Conservation (phyloP, 2,329 filamentous ascomycete species). For the Neurospora crassa region DNA sequence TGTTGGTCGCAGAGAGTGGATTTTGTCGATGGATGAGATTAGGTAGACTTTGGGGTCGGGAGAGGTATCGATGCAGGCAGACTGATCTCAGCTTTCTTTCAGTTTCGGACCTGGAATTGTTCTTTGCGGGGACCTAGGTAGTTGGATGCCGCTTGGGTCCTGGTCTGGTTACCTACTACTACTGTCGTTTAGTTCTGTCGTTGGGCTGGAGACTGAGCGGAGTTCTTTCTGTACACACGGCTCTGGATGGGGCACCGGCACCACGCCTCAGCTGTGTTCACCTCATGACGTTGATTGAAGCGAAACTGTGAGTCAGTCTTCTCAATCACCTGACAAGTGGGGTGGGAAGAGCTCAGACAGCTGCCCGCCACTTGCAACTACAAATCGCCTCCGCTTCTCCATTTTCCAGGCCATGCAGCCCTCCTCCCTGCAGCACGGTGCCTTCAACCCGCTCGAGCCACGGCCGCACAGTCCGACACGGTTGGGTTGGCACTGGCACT, state of each 20-base stretch:
- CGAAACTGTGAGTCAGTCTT: slow-evolving; percentile 16
- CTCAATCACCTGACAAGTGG: slow-evolving; percentile 18
- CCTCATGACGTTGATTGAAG: slow-evolving; percentile 14
- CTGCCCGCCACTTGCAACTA: slow-evolving; percentile 3
- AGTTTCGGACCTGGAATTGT: not conserved
- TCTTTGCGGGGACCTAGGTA: not conserved
- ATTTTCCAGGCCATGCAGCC: not conserved
- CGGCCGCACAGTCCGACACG: not conserved
- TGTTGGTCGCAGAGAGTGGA: slow-evolving; percentile 1
- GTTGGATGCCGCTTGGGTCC: not conserved
- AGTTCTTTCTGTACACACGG: not conserved
- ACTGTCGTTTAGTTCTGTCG: not conserved
- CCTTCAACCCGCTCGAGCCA: not conserved
- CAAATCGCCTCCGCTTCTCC: not conserved
- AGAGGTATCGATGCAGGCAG: not conserved
- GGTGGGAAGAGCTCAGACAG: slow-evolving; percentile 1
- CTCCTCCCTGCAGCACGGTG: not conserved
- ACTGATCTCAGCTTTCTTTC: not conserved
- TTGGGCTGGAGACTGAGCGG: not conserved
- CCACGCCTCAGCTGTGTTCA: not conserved
- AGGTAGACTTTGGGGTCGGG: not conserved
- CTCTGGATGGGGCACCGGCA: not conserved
- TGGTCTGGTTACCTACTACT: no score
- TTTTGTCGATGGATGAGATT: not conserved
- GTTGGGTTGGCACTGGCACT: not conserved